Percentiles rank a stretch among this genome's conserved stretches.
These are phyloP conservation scores for Trametes versicolor DNA, from an alignment of 1,284 basidiomycete genomes.

Conservation along the genomic window DNA sequence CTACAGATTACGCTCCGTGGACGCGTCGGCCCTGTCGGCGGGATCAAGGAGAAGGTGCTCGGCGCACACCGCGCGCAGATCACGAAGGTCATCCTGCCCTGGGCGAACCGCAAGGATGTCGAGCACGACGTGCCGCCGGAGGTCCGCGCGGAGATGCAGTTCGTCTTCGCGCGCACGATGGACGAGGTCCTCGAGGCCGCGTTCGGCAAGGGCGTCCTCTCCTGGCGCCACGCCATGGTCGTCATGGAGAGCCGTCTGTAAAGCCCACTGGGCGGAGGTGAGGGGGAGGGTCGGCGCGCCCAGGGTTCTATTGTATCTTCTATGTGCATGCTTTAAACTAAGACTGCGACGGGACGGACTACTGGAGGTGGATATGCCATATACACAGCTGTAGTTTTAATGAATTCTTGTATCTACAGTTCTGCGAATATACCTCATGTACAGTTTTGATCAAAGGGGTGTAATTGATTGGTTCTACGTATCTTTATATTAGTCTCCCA, in stretches of 20 bases:
- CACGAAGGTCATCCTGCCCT: constrained; percentile 83
- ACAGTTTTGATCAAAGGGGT: background rate
- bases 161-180: constrained; percentile 82
- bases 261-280: background rate
- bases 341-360: background rate
- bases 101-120: constrained; percentile 86
- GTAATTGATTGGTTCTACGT: too few species aligned
- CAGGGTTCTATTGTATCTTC: background rate
- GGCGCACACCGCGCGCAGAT: constrained; percentile 88
- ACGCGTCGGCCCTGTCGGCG: constrained; percentile 83
- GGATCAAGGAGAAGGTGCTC: constrained; percentile 85
- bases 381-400: constrained; percentile 1
- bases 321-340: constrained; percentile 1
- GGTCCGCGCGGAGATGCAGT: constrained; percentile 77
- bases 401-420: background rate
- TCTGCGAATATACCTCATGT: background rate
- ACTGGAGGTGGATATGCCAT: background rate
- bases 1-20: constrained; percentile 79
- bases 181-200: constrained; percentile 85
- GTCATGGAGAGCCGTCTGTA: constrained; percentile 67
- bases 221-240: constrained; percentile 60
- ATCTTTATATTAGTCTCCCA: too few species aligned
- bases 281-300: background rate
- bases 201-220: constrained; percentile 72
- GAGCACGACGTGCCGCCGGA: constrained; percentile 83